Conservation (phyloP, 1,284 basidiomycete genomes). For the Microbotryomycetes sp. region DNA sequence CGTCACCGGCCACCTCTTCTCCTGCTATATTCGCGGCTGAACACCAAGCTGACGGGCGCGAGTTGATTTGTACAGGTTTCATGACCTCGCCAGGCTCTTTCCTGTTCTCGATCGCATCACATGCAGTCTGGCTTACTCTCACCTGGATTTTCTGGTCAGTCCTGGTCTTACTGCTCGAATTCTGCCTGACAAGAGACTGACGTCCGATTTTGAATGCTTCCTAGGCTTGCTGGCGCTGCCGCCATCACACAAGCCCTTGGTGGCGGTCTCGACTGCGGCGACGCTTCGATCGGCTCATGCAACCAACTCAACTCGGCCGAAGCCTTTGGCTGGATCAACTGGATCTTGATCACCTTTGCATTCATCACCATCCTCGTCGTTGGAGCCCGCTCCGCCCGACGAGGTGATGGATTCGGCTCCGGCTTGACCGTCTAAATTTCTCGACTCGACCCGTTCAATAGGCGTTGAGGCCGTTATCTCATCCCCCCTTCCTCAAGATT, state of each 20-base stretch:
- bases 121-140: conserved; percentile 25
- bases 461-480: too few species aligned
- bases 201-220: background rate
- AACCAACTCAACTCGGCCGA: conserved; percentile 30
- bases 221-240: conserved; percentile 32
- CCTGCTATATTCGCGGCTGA: background rate
- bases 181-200: background rate
- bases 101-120: conserved; percentile 32
- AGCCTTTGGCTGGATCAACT: conserved; percentile 35
- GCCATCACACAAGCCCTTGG: conserved; percentile 25
- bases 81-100: conserved; percentile 23
- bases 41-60: background rate
- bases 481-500: too few species aligned
- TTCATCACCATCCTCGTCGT: conserved; percentile 22
- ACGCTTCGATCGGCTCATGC: conserved; percentile 14
- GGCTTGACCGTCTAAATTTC: conserved; percentile 13
- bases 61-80: conserved; percentile 14
- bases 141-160: conserved; percentile 34
- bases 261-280: conserved; percentile 16
- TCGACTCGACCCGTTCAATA: too few species aligned
- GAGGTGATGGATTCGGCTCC: conserved; percentile 33
- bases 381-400: conserved; percentile 26
- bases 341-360: conserved; percentile 30
- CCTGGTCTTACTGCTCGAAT: background rate
- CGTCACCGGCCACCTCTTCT: background rate